Evolutionary conservation across 352 stramenopile species (phyloP).

Genomic region (Albugo candida): DNA sequence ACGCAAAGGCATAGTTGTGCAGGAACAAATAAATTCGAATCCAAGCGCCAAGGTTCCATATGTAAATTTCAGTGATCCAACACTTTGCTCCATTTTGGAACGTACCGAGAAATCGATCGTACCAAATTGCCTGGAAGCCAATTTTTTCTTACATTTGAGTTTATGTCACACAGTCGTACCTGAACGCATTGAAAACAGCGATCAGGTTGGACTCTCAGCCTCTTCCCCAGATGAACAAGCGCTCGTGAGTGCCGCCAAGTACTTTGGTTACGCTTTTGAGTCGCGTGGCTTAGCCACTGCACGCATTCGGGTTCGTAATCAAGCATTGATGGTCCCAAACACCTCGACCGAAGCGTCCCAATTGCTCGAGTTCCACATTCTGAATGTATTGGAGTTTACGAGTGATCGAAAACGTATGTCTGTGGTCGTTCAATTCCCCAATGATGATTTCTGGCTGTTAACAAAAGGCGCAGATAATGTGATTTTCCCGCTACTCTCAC

Average conservation of each 20-base stretch:
- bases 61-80: slow-evolving; percentile 59
- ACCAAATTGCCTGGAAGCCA: slow-evolving; percentile 17
- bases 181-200: slow-evolving; percentile 23
- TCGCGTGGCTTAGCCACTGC: slow-evolving; percentile 39
- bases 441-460: slow-evolving; percentile 43
- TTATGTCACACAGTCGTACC: slow-evolving; percentile 69
- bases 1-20: slow-evolving; percentile 35
- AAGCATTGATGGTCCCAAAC: slow-evolving; percentile 13
- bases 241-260: slow-evolving; percentile 73
- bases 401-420: slow-evolving; percentile 73
- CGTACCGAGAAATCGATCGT: slow-evolving; percentile 9
- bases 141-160: slow-evolving; percentile 75
- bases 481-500: slow-evolving; percentile 66
- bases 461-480: slow-evolving; percentile 88
- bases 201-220: slow-evolving; percentile 40
- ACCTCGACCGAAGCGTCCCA: slow-evolving; percentile 16
- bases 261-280: slow-evolving; percentile 57
- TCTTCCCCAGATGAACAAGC: slow-evolving; percentile 79
- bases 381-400: slow-evolving; percentile 94
- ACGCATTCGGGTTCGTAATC: slow-evolving; percentile 30
- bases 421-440: slow-evolving; percentile 45
- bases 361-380: slow-evolving; percentile 55
- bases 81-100: slow-evolving; percentile 25
- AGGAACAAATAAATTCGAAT: slow-evolving; percentile 16
- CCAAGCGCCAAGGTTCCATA: slow-evolving; percentile 27